Evolutionary conservation across 805 yeast species (phyloP).

Genomic region (Komagataella ulmi): DNA sequence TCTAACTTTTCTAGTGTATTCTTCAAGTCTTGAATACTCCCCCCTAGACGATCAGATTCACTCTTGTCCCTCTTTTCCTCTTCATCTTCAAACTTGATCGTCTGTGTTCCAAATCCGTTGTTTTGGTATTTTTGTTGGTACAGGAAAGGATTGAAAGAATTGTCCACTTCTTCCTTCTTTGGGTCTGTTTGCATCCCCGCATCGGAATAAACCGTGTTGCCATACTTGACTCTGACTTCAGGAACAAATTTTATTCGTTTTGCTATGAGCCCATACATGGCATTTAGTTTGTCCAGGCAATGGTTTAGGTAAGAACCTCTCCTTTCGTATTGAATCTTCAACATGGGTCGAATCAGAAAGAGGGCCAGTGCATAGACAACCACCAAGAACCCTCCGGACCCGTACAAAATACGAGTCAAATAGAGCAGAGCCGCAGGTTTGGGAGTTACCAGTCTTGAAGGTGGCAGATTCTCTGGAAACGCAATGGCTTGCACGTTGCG

Average conservation of each 20-base stretch:
- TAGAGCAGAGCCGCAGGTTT: constrained; percentile 15
- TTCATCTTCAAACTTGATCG: constrained; percentile 14
- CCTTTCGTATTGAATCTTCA: constrained; percentile 24
- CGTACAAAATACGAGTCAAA: constrained; percentile 17
- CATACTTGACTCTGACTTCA: constrained; percentile 26
- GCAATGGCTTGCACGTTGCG: constrained; percentile 5
- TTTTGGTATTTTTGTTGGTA: background rate
- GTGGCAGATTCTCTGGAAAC: constrained; percentile 18
- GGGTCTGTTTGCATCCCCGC: constrained; percentile 15
- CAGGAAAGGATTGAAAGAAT: background rate
- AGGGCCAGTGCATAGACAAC: constrained; percentile 17
- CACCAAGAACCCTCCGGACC: constrained; percentile 20
- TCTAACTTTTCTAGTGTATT: constrained; percentile 13
- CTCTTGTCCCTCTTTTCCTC: constrained; percentile 5
- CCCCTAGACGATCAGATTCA: constrained; percentile 5
- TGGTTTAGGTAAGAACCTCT: constrained; percentile 19
- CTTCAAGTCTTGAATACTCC: constrained; percentile 16
- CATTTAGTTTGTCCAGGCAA: constrained; percentile 14
- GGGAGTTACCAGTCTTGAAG: constrained; percentile 1
- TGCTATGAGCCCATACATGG: constrained; percentile 14
- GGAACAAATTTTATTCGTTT: constrained; percentile 21
- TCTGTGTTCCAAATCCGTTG: constrained; percentile 1
- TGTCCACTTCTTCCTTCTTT: constrained; percentile 6
- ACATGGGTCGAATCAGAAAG: constrained; percentile 24
- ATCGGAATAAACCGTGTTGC: constrained; percentile 22